A percentile compares a stretch with the other conserved stretches of the same genome.
Evolutionary conservation across 345 rosid species (phyloP).

Genomic region (Sonneratia caseolaris): DNA sequence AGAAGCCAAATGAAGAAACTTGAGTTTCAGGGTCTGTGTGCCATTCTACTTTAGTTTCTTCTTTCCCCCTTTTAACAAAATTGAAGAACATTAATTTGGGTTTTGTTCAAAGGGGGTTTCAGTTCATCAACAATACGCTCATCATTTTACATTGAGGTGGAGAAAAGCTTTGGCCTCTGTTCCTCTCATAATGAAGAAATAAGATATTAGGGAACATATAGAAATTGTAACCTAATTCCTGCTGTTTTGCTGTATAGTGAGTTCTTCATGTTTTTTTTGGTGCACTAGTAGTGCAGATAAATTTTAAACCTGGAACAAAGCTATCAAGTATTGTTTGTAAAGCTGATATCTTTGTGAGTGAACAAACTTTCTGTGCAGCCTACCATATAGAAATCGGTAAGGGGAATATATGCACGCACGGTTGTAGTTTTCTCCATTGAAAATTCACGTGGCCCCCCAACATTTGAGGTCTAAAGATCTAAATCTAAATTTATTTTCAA

Average conservation of each 20-base stretch:
- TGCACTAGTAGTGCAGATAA: neutral
- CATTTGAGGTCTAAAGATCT: neutral
- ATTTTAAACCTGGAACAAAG: neutral
- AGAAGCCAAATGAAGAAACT: neutral
- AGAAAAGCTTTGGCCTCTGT: neutral
- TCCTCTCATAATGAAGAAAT: neutral
- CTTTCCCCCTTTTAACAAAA: neutral
- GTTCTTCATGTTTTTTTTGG: neutral
- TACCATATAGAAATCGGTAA: neutral
- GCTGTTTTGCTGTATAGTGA: neutral
- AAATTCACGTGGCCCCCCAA: neutral
- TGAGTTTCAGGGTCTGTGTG: neutral
- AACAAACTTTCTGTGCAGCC: neutral
- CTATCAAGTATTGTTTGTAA: neutral
- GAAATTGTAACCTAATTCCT: neutral
- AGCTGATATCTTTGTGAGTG: neutral
- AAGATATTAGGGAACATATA: neutral
- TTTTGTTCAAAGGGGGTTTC: neutral
- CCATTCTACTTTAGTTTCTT: neutral
- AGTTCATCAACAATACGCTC: neutral
- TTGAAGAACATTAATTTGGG: neutral
- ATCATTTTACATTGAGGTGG: neutral
- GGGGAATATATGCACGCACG: too few relatives aligned
- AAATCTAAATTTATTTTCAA: neutral
- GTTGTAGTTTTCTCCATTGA: too few relatives aligned